Conservation (phyloP, 495 filamentous ascomycete genomes). For the Xylaria telfairii region DNA sequence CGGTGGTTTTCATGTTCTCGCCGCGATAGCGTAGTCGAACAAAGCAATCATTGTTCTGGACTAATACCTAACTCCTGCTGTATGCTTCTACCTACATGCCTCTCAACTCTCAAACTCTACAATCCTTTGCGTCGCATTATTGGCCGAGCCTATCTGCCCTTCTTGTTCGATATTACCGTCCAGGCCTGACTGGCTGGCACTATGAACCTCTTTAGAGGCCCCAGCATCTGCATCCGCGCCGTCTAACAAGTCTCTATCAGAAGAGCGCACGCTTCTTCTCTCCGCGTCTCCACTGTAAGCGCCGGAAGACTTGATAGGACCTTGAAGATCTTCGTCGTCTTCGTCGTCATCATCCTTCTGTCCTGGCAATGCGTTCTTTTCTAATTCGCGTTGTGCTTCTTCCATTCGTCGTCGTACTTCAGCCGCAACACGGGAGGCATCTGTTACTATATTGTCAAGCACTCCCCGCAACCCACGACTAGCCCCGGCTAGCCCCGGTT, state of each 20-base stretch:
- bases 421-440: slow-evolving; percentile 91
- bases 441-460: slow-evolving; percentile 93
- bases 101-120: slow-evolving; percentile 50
- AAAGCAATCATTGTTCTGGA: slow-evolving; percentile 34
- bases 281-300: slow-evolving; percentile 46
- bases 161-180: slow-evolving; percentile 33
- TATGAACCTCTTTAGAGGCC: slow-evolving; percentile 37
- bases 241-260: slow-evolving; percentile 77
- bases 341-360: slow-evolving; percentile 77
- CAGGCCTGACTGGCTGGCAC: slow-evolving; percentile 28
- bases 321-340: slow-evolving; percentile 69
- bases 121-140: slow-evolving; percentile 44
- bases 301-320: slow-evolving; percentile 27
- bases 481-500: slow-evolving; percentile 56
- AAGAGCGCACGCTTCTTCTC: slow-evolving; percentile 69
- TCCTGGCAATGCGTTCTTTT: slow-evolving; percentile 70
- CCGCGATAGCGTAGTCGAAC: neutral
- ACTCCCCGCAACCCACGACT: slow-evolving; percentile 87
- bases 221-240: slow-evolving; percentile 76
- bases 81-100: slow-evolving; percentile 29
- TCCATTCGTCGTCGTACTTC: slow-evolving; percentile 93
- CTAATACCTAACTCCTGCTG: slow-evolving; percentile 34
- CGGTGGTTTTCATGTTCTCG: slow-evolving; percentile 9
- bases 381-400: slow-evolving; percentile 84
- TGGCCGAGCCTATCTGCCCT: slow-evolving; percentile 34